Base-by-base conservation (phyloP, 179 eudicot genomes). In the Amaranthus tricolor region DNA sequence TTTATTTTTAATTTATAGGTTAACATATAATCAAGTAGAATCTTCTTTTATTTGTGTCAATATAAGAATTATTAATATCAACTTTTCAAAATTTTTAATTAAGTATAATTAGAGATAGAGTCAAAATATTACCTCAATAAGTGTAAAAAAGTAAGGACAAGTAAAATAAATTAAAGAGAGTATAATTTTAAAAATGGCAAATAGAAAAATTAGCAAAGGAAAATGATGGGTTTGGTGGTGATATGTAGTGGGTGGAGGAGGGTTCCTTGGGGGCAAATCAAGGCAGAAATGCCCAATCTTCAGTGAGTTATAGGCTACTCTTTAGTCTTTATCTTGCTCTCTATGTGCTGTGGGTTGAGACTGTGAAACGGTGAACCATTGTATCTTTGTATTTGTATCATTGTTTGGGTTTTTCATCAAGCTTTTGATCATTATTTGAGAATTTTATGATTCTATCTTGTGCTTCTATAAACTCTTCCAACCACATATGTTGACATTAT, bases 141-240 rank as follows among this genome's bases (percentile, higher is more conserved):
- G 31, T 0, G 1, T 24, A 24, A 24, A 24, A 1, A 24, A 24
- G 1, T 0, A 31, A 31, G 40, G 55, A 45, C 2, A 49, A 51
- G 0, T 15, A 63, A 6, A 60, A 31, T 31, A 4, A 31, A 4
- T 24, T 1, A 24, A 2, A 24, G 1, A 31, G 40, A 31, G 3
- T 31, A 31, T 31, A 31, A 31, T 2, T 31, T 31, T 31, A 4
- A 31, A 31, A 31, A 31, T 31, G 40, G 40, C 40, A 31, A 31
- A 31, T 31, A 12, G 14, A 62, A n/a, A 1, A 71, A 58, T 6
- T 21, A 58, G 7, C 51, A 43, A 61, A 43, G 51, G 63, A 71
- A 77, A 77, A 53, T 72, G 80, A 72, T 77, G 79, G 69, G 82
- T 70, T 65, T 75, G 68, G 76, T 75, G 72, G 66, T 31, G 40